Evolutionary conservation across 768 basidiomycete genomes (phyloP).

Genomic region (Exidia glandulosa): DNA sequence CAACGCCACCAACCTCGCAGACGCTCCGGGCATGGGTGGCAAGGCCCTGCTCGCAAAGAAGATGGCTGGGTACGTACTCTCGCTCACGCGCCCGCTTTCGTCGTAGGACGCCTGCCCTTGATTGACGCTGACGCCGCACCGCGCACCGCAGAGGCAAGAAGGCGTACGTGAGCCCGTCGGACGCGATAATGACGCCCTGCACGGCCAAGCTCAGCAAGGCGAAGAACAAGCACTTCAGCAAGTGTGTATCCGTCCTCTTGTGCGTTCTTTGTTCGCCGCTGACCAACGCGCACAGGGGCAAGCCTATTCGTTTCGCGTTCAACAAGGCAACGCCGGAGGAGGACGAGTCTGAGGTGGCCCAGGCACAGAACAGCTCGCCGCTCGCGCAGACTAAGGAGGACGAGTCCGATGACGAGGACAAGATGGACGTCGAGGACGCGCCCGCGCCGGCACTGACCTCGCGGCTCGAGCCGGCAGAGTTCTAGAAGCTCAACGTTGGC

Average conservation of each 20-base stretch:
- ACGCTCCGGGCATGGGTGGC: constrained; percentile 60
- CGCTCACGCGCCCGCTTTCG: no score
- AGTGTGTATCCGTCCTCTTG: constrained; percentile 38
- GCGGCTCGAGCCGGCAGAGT: neutral
- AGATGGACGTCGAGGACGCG: neutral
- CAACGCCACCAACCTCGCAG: constrained; percentile 41
- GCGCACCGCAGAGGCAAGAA: constrained; percentile 51
- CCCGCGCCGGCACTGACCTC: neutral
- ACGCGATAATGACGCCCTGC: constrained; percentile 87
- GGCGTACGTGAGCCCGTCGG: constrained; percentile 83
- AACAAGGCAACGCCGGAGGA: constrained; percentile 1
- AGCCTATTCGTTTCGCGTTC: constrained; percentile 6
- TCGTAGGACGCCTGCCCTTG: neutral
- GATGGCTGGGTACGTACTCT: constrained; percentile 35
- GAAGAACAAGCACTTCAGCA: constrained; percentile 87
- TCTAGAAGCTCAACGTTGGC: neutral
- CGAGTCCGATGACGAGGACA: neutral
- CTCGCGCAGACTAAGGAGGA: neutral
- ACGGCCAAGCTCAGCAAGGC: constrained; percentile 85
- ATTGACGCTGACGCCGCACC: neutral
- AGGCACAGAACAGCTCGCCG: neutral
- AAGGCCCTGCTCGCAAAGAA: constrained; percentile 91
- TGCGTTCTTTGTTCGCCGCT: neutral
- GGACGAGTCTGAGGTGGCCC: neutral
- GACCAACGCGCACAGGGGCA: neutral